Evolutionary conservation across 2,329 filamentous ascomycete species (phyloP), one percentile per base, ranked within the genome.

Genomic region (Fusarium domesticum): DNA sequence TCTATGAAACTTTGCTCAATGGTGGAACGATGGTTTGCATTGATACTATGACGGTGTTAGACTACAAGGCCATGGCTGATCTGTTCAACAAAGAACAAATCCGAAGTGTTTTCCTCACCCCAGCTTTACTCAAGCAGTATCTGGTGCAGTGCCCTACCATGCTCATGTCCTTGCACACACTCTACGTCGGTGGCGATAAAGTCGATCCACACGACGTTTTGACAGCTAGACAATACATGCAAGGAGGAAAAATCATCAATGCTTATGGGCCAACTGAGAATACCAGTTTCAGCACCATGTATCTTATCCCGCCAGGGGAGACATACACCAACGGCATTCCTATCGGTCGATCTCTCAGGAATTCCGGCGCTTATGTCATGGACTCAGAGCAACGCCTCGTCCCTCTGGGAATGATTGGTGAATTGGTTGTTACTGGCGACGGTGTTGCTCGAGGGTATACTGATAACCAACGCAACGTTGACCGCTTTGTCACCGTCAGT

Each of bases 371-470:
- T 1, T 48, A 51, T 20, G 42, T 63, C 7, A 57, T 63, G 57
- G 58, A 62, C 37, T 23, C 39, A 2, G 38, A 52, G 2, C 51
- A 50, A 10, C 51, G 40, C 2, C 50, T 60, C 2, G 56, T 62
- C 0, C 57, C 61, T 2, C 23, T 52, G 0, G 60, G 60, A 6
- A 54, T 60, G 1, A 19, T 64, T 6, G 61, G 61, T 2, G 61
- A 64, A 31, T 53, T 64, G 4, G 43, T 63, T 1, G 50, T 64
- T 1, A 60, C 56, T 0, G 60, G 60, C 2, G 57, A 60, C 42
- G 42, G 42, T 19, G 6, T 45, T 17, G 42, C 42, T 2, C 20
- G 42, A 33, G 37, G 59, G 0, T 62, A 62, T 17, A 47, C 43
- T 1, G 43, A 62, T n/a, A 6, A 42, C 2, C n/a, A 19, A 8